Evolutionary conservation across 306 rosid species (phyloP).

Genomic region (Cyamopsis tetragonoloba): DNA sequence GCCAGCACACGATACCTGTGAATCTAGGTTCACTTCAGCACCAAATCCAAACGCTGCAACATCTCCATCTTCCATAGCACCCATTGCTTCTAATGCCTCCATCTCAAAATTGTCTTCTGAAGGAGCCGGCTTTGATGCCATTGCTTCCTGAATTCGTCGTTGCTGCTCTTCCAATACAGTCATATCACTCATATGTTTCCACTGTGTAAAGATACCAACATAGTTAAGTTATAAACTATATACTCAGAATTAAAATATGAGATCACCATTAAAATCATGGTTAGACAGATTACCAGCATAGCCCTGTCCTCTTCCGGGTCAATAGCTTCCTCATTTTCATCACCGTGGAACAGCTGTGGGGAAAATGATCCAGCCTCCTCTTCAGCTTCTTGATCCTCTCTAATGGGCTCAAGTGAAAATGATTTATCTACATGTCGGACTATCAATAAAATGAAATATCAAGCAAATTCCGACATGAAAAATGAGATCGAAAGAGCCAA

Average conservation of each 20-base stretch:
- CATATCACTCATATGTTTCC: constrained; percentile 60
- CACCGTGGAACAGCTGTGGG: constrained; percentile 77
- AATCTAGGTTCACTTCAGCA: constrained; percentile 89
- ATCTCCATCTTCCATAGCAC: constrained; percentile 95
- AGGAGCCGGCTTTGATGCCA: constrained; percentile 78
- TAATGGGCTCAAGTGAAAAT: constrained; percentile 65
- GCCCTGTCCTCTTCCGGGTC: constrained; percentile 96
- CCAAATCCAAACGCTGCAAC: constrained; percentile 86
- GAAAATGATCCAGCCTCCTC: constrained; percentile 85
- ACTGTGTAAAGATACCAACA: constrained; percentile 43
- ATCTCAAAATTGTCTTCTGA: constrained; percentile 78
- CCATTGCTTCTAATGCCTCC: constrained; percentile 91
- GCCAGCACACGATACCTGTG: constrained; percentile 56
- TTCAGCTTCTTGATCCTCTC: constrained; percentile 54
- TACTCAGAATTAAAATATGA: neutral
- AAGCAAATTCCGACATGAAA: constrained; percentile 3
- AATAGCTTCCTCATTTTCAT: constrained; percentile 80
- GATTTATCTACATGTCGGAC: constrained; percentile 43
- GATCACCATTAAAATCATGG: neutral
- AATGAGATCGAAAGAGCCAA: neutral
- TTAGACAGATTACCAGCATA: constrained; percentile 38
- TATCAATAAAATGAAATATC: neutral
- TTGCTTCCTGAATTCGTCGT: constrained; percentile 71
- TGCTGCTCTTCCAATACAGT: constrained; percentile 78
- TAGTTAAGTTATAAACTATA: neutral